phyloP scores from a whole-genome alignment of 352 stramenopile species.

The Phytophthora pistaciae region DNA sequence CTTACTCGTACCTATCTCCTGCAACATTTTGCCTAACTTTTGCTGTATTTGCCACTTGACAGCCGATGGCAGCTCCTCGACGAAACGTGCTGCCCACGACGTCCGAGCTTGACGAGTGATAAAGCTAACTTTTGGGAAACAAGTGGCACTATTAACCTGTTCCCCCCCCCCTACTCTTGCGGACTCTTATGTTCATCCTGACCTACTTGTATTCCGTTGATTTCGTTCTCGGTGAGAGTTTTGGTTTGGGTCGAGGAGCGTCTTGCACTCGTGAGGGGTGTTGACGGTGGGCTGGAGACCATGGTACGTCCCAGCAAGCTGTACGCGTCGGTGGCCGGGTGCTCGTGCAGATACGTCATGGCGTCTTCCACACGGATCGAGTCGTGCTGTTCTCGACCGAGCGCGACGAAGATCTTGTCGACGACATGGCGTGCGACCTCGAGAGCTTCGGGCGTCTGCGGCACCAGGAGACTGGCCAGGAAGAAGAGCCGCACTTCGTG shows the following conservation, averaged over 20 bases:
- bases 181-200: constrained; percentile 12
- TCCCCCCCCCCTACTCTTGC: constrained; percentile 6
- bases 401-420: constrained; percentile 64
- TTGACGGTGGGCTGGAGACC: constrained; percentile 41
- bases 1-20: background rate
- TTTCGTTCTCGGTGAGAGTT: background rate
- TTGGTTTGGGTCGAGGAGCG: constrained; percentile 3
- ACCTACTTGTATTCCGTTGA: background rate
- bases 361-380: constrained; percentile 57
- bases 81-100: constrained; percentile 26
- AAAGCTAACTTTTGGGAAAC: too few relatives aligned
- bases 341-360: constrained; percentile 53
- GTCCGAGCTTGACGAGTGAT: too few relatives aligned
- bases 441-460: constrained; percentile 47
- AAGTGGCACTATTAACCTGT: background rate
- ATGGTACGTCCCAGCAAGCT: constrained; percentile 75
- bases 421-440: constrained; percentile 70
- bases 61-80: constrained; percentile 38
- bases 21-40: background rate
- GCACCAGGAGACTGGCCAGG: constrained; percentile 61
- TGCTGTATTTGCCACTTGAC: constrained; percentile 19
- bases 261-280: constrained; percentile 10
- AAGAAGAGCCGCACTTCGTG: constrained; percentile 73
- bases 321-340: constrained; percentile 66
- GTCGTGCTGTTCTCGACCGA: constrained; percentile 49